phyloP scores from a whole-genome alignment of 2,329 filamentous ascomycete genomes.

The Aurifilum marmelostoma region DNA sequence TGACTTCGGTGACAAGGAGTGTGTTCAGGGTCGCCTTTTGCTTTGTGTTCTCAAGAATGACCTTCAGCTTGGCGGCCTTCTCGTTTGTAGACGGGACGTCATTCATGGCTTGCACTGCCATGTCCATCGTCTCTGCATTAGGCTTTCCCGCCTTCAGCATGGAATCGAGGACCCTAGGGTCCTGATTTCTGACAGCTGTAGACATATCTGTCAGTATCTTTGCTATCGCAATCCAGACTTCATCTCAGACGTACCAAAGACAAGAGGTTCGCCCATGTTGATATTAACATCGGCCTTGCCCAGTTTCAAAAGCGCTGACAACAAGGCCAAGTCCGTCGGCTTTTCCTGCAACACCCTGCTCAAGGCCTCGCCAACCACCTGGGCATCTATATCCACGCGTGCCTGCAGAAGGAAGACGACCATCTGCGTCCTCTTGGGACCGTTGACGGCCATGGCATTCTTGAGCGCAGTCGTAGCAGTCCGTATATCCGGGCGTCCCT shows the following conservation, averaged over 20 bases:
- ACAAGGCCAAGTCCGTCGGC: constrained; percentile 54
- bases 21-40: constrained; percentile 49
- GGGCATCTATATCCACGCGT: constrained; percentile 42
- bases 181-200: constrained; percentile 46
- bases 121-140: constrained; percentile 46
- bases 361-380: constrained; percentile 48
- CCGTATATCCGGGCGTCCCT: constrained; percentile 47
- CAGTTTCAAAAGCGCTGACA: constrained; percentile 52
- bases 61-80: constrained; percentile 55
- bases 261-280: constrained; percentile 48
- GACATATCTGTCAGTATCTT: constrained; percentile 29
- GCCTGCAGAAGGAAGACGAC: constrained; percentile 50
- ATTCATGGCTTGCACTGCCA: constrained; percentile 48
- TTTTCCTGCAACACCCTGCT: constrained; percentile 46
- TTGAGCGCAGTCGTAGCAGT: constrained; percentile 53
- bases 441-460: constrained; percentile 49
- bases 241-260: constrained; percentile 36
- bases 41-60: constrained; percentile 48
- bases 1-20: constrained; percentile 56
- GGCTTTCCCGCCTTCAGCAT: constrained; percentile 52
- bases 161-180: constrained; percentile 53
- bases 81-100: constrained; percentile 47
- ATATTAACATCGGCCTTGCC: constrained; percentile 59
- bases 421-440: constrained; percentile 48
- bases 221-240: no score